These are phyloP conservation scores for Rhizophora mangle DNA, from an alignment of 345 rosid genomes.

Conservation along the genomic window DNA sequence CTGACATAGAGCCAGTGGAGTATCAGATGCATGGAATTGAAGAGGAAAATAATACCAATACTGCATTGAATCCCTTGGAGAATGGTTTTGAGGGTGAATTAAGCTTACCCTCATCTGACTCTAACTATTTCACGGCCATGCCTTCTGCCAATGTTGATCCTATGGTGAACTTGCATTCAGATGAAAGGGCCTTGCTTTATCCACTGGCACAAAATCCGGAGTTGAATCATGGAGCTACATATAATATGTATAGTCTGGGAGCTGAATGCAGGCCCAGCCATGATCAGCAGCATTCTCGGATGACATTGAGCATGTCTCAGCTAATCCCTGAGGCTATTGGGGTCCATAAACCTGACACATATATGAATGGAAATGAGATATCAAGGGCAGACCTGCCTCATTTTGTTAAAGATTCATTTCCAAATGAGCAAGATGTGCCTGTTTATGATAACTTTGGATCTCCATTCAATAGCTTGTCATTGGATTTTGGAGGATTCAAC, in stretches of 20 bases:
- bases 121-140: constrained; percentile 40
- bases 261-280: constrained; percentile 42
- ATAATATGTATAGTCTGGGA: constrained; percentile 41
- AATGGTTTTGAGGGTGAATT: constrained; percentile 39
- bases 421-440: constrained; percentile 51
- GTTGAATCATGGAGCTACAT: constrained; percentile 42
- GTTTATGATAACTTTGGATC: constrained; percentile 55
- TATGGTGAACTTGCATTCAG: constrained; percentile 45
- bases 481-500: constrained; percentile 33
- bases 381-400: constrained; percentile 38
- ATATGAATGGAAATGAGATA: constrained; percentile 41
- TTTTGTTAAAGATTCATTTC: constrained; percentile 40
- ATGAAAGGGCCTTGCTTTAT: constrained; percentile 53
- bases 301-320: constrained; percentile 35
- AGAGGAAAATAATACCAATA: constrained; percentile 35
- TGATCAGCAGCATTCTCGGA: constrained; percentile 41
- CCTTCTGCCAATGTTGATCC: constrained; percentile 42
- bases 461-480: constrained; percentile 45
- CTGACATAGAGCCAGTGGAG: constrained; percentile 39
- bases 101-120: constrained; percentile 33
- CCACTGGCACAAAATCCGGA: constrained; percentile 44
- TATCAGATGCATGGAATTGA: constrained; percentile 31
- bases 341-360: constrained; percentile 29
- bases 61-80: constrained; percentile 34
- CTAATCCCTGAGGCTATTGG: constrained; percentile 38